A percentile compares a stretch with the other conserved stretches of the same genome.
Evolutionary conservation across 2,329 filamentous ascomycete species (phyloP).

Genomic region (Basipetospora chlamydospora): DNA sequence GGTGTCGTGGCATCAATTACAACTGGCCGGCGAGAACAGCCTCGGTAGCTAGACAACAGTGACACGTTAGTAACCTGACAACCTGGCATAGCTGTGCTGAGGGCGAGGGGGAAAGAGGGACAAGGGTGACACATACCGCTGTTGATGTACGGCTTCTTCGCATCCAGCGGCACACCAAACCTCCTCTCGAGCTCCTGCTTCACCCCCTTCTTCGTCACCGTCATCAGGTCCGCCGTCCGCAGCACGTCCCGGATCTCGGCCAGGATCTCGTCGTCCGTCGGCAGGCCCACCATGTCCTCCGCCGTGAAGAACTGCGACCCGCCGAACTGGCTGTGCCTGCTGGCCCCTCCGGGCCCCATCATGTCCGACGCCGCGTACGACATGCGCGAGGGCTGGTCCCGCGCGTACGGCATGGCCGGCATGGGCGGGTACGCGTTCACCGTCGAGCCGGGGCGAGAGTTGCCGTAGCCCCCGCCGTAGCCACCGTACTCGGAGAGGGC

Average conservation of each 20-base stretch:
- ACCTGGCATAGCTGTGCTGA: too few species aligned
- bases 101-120: conserved; percentile 2
- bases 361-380: conserved; percentile 67
- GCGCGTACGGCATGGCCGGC: conserved; percentile 37
- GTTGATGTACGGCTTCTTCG: conserved; percentile 85
- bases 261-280: conserved; percentile 77
- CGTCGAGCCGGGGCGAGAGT: conserved; percentile 42
- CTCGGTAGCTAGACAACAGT: conserved; percentile 44
- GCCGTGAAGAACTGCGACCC: conserved; percentile 43
- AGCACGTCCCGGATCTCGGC: conserved; percentile 92
- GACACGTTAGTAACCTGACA: conserved; percentile 1
- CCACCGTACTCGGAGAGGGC: conserved; percentile 57
- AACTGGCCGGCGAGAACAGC: conserved; percentile 65
- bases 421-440: conserved; percentile 29
- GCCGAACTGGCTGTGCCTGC: conserved; percentile 47
- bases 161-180: conserved; percentile 75
- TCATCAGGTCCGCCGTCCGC: conserved; percentile 87
- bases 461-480: conserved; percentile 23
- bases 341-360: conserved; percentile 21
- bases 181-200: conserved; percentile 84
- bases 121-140: conserved; percentile 48
- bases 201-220: conserved; percentile 95
- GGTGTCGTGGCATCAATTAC: conserved; percentile 26
- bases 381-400: conserved; percentile 52
- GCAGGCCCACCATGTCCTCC: conserved; percentile 61